Conservation (phyloP, 495 filamentous ascomycete genomes). For the Tuber brumale region DNA sequence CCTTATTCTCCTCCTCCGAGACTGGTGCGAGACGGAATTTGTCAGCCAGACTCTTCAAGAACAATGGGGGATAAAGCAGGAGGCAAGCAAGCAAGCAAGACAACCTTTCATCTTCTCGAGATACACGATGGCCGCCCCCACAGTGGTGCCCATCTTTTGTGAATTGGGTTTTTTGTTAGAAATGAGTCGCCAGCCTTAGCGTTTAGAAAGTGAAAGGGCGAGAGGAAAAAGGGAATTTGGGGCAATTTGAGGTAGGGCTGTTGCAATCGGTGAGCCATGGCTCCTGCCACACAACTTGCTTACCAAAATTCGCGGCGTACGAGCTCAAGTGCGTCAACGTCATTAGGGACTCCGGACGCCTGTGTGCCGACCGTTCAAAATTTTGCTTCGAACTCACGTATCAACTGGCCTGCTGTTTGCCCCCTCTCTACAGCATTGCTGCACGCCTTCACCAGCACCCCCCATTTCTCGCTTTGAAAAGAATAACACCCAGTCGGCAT, state of each 20-base stretch:
- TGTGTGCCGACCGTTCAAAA: background rate
- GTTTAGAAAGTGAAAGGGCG: background rate
- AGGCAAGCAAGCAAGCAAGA: background rate
- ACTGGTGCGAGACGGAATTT: slow-evolving; percentile 7
- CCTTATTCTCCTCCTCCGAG: slow-evolving; percentile 11
- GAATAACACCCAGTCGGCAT: slow-evolving; percentile 12
- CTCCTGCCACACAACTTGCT: background rate
- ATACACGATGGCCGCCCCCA: slow-evolving; percentile 8
- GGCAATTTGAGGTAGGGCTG: background rate
- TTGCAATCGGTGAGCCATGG: background rate
- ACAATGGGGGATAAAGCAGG: background rate
- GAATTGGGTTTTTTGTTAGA: background rate
- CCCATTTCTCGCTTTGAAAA: background rate
- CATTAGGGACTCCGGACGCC: background rate
- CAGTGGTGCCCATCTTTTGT: slow-evolving; percentile 18
- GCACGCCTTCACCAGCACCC: background rate
- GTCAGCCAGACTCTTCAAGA: slow-evolving; percentile 7
- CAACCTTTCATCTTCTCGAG: slow-evolving; percentile 30
- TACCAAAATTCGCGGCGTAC: background rate
- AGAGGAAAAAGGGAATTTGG: background rate
- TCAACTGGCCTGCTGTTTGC: background rate
- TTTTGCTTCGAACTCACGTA: background rate
- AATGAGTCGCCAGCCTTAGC: background rate
- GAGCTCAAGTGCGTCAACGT: background rate
- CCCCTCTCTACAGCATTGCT: background rate